Base-by-base conservation (phyloP, 2,329 filamentous ascomycete genomes). In the Venturia carpophila region DNA sequence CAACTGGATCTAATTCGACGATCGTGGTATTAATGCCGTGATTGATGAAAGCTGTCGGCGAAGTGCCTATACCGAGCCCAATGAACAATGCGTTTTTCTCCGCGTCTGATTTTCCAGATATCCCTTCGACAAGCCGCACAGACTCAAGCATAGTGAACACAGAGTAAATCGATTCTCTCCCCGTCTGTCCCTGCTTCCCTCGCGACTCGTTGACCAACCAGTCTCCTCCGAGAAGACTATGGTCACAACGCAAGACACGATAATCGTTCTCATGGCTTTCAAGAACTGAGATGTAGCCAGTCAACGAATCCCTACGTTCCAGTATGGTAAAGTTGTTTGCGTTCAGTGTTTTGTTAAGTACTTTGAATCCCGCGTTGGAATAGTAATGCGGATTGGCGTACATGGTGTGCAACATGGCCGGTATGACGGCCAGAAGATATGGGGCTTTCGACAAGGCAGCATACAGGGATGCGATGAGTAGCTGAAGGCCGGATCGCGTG, bases 131-230 rank as follows among this genome's bases (percentile, higher is more conserved):
- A 41, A 99, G 82, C 27, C 94, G 85, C 7, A 97, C 88, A 3
- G 93, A 91, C 75, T 99, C 94, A 1, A 99, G 84, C 83, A 96
- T 95, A 34, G 91, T 88, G 74, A 99, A 99, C n/a, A 97, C 89
- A 11, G 91, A 88, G 73, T 97, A 99, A 65, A 99, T 91, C 0
- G 93, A 91, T 76, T 99, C 94, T 13, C 85, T 84, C 21, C 91
- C 78, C 56, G 82, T 75, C 70, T 80, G 77, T 58, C 77, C 78
- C 67, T 77, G 73, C 47, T 70, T 68, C 34, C 70, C 70, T 65
- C 62, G 52, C 39, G 78, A 67, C 60, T 73, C 67, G 1, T 81
- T 83, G 73, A 87, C 75, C 15, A 88, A 83, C 93, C 93, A 99
- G 76, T 97, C 90, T 43, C 94, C 94, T 49, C 94, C 94, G 1